Evolutionary conservation across 768 basidiomycete species (phyloP), one percentile per base, ranked within the genome.

Genomic region (Sarcomyxa edulis): DNA sequence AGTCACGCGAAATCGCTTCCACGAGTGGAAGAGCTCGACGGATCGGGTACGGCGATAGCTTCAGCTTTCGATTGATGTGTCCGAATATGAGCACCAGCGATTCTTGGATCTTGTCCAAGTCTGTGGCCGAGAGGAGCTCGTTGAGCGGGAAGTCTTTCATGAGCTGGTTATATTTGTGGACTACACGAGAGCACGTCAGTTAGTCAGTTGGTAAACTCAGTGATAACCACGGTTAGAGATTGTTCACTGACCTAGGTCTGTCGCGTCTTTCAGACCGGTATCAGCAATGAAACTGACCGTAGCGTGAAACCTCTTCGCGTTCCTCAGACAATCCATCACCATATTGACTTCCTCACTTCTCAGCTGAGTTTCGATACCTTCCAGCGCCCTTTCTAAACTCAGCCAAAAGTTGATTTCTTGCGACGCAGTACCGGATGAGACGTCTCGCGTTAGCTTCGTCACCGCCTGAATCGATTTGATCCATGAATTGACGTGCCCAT

Each of bases 341-440:
- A 91, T 84, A 42, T 77, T 78, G 32, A 99, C 90, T 54, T 93
- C 89, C 34, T 97, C 94, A 45, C 88, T 90, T 46, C 84, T 72
- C 43, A 99, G 69, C 53, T 99, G 96, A 0, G 79, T 67, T 53
- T 97, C 94, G 52, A 98, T 98, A 0, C 78, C 85, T 52, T 98
- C 96, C 46, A 99, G 60, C 5, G 93, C 93, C 30, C 88, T 71
- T 58, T 99, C 96, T 59, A 99, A 72, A 57, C 84, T 88, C 16
- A 98, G 69, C 96, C 96, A 98, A 53, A 99, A 98, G 60, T 98
- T 98, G 69, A 99, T 93, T 59, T 98, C 96, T 54, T 99, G 96
- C 0, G 91, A 94, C 2, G 96, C 95, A 0, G 95, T 98, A 2
- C 95, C 95, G 4, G 88, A 89, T 1, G 82, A 72, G 22, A 98